These are phyloP conservation scores for Pseudocercospora fuligena DNA, from an alignment of 2,329 filamentous ascomycete species.

Conservation along the genomic window DNA sequence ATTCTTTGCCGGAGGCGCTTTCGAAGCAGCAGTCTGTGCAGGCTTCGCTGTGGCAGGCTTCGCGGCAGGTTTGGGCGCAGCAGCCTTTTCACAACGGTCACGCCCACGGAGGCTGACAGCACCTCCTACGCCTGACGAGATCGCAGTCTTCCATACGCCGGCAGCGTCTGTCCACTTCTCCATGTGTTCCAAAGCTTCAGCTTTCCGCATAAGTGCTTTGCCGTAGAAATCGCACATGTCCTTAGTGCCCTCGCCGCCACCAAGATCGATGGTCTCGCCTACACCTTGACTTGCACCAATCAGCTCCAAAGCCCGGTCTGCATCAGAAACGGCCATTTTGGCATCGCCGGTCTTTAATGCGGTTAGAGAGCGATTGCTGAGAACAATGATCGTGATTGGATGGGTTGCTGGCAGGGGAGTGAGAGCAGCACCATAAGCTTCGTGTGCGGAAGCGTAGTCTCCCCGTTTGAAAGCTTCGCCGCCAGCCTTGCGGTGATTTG, in stretches of 20 bases:
- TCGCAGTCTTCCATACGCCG: conserved; percentile 77
- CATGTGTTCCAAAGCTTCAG: conserved; percentile 92
- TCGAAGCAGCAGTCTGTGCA: conserved; percentile 49
- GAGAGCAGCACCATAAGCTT: conserved; percentile 79
- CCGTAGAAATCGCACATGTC: conserved; percentile 93
- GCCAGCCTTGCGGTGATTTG: conserved; percentile 77
- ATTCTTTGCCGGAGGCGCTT: conserved; percentile 27
- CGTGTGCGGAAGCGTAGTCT: conserved; percentile 85
- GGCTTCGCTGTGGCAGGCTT: conserved; percentile 61
- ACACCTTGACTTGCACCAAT: conserved; percentile 82
- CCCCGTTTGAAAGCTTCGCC: conserved; percentile 92
- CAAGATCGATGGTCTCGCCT: conserved; percentile 76
- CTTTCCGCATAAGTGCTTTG: conserved; percentile 92
- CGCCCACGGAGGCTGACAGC: conserved; percentile 81
- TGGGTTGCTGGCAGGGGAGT: conserved; percentile 75
- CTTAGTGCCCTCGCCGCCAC: conserved; percentile 63
- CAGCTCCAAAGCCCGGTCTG: conserved; percentile 76
- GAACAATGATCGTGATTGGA: conserved; percentile 83
- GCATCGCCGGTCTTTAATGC: conserved; percentile 90
- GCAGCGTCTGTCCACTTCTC: conserved; percentile 90
- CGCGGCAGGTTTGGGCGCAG: conserved; percentile 58
- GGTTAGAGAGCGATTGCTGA: conserved; percentile 89
- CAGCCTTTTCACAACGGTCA: conserved; percentile 85
- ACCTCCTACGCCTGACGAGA: conserved; percentile 86
- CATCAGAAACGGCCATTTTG: conserved; percentile 82